Base-by-base conservation (phyloP, 352 stramenopile genomes). In the Peronosclerospora sorghi region DNA sequence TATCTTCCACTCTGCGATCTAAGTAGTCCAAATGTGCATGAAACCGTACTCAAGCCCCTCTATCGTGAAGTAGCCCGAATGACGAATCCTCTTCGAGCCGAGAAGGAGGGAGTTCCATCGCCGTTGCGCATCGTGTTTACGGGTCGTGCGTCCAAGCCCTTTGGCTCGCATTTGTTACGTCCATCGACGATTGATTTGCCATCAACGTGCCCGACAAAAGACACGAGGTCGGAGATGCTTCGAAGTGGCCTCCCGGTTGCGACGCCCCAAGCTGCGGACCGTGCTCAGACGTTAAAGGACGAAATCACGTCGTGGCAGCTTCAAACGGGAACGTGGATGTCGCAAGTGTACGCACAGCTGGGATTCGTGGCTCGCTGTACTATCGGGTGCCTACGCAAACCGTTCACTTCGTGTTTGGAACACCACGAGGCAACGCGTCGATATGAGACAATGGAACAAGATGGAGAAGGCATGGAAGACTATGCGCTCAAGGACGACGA, bases 131-230 rank as follows among this genome's bases (percentile, higher is more conserved):
- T 87, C 1, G 73, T 87, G 10, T 84, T 84, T 29, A 79, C 52
- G 32, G 75, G 73, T 8, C 72, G 75, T 12, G 75, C 75, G 13
- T 87, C 75, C 1, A 83, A 85, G 35, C 56, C 85, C 5, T 87
- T 87, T 45, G 67, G 70, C 5, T 84, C 71, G 8, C 65, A 80
- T 19, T 41, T 86, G 35, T 48, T 86, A 45, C 69, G 62, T 34
- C 58, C 67, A 10, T 86, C 73, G 13, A 86, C 73, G 0, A 71
- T 83, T 19, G 63, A 79, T 20, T 41, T 79, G 24, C 52, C 51
- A 1, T 54, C 57, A 4, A 17, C 38, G 4, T 48, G 59, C 19
- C 48, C 28, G 7, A 66, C 51, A 36, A 51, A 65, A 20, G 8
- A 43, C 1, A 48, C 51, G 10, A 21, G 14, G 8, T n/a, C 32